These are phyloP conservation scores for Penicillium sp. DNA, from an alignment of 2,329 filamentous ascomycete species.

Conservation along the genomic window DNA sequence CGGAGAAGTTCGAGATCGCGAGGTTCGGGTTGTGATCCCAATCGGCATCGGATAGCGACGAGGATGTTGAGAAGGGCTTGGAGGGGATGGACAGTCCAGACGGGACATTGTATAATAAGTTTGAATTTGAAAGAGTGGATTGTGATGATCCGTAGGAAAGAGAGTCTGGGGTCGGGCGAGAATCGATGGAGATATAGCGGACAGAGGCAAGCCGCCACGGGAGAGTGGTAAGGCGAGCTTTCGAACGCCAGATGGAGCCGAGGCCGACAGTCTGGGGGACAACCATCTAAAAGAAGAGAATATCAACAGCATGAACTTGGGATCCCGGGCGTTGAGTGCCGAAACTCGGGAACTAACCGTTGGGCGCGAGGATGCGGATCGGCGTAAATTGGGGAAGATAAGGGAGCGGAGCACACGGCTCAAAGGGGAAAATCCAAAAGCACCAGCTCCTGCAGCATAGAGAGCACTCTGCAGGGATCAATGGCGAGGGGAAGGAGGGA, in stretches of 20 bases:
- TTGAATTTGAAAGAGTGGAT: slow-evolving; percentile 19
- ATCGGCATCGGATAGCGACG: slow-evolving; percentile 48
- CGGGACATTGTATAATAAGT: slow-evolving; percentile 20
- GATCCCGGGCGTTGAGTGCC: slow-evolving; percentile 12
- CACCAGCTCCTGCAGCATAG: slow-evolving; percentile 30
- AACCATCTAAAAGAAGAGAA: slow-evolving; percentile 22
- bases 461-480: slow-evolving; percentile 14
- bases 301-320: slow-evolving; percentile 11
- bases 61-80: slow-evolving; percentile 39
- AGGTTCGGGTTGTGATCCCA: slow-evolving; percentile 79
- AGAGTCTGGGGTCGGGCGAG: slow-evolving; percentile 23
- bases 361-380: slow-evolving; percentile 33
- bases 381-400: slow-evolving; percentile 1
- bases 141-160: slow-evolving; percentile 22
- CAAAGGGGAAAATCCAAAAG: slow-evolving; percentile 20
- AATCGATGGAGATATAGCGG: slow-evolving; percentile 38
- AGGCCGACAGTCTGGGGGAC: slow-evolving; percentile 24
- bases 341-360: slow-evolving; percentile 30
- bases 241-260: slow-evolving; percentile 29
- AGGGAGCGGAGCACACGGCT: slow-evolving; percentile 33
- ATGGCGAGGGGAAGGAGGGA: slow-evolving; percentile 10
- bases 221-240: slow-evolving; percentile 21
- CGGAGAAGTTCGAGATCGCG: slow-evolving; percentile 72
- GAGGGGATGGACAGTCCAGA: slow-evolving; percentile 23
- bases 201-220: slow-evolving; percentile 22